Evolutionary conservation across 495 filamentous ascomycete species (phyloP).

Genomic region (Evansstolkia leycettana): DNA sequence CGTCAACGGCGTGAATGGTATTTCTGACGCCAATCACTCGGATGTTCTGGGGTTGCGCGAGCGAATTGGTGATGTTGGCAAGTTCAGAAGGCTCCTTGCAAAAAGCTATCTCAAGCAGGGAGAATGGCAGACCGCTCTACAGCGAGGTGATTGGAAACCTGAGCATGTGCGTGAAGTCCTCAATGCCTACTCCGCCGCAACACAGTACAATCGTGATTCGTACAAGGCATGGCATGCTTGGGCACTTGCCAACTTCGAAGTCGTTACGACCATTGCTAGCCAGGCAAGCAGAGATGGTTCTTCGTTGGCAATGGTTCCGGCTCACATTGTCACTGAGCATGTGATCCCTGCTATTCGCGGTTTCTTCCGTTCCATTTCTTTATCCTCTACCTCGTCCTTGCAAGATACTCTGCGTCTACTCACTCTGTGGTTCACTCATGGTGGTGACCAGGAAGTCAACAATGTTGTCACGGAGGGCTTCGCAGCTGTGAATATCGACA

Average conservation of each 20-base stretch:
- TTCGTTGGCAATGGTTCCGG: slow-evolving; percentile 37
- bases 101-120: slow-evolving; percentile 93
- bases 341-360: slow-evolving; percentile 89
- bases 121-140: slow-evolving; percentile 79
- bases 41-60: slow-evolving; percentile 26
- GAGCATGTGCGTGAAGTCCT: slow-evolving; percentile 59
- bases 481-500: slow-evolving; percentile 82
- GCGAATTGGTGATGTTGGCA: slow-evolving; percentile 29
- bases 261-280: slow-evolving; percentile 67
- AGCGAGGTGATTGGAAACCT: slow-evolving; percentile 76
- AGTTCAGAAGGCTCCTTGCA: slow-evolving; percentile 62
- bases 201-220: slow-evolving; percentile 80
- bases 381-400: slow-evolving; percentile 82
- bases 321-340: slow-evolving; percentile 62
- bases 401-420: slow-evolving; percentile 90
- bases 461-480: slow-evolving; percentile 80
- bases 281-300: slow-evolving; percentile 43
- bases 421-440: slow-evolving; percentile 93
- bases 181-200: slow-evolving; percentile 76
- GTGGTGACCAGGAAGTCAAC: slow-evolving; percentile 78
- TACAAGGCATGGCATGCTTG: slow-evolving; percentile 99
- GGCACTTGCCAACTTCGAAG: slow-evolving; percentile 98
- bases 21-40: slow-evolving; percentile 31
- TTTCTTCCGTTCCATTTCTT: slow-evolving; percentile 88
- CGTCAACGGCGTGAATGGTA: slow-evolving; percentile 49